Base-by-base conservation (phyloP, 495 filamentous ascomycete genomes). In the Aspergillus sparsus region DNA sequence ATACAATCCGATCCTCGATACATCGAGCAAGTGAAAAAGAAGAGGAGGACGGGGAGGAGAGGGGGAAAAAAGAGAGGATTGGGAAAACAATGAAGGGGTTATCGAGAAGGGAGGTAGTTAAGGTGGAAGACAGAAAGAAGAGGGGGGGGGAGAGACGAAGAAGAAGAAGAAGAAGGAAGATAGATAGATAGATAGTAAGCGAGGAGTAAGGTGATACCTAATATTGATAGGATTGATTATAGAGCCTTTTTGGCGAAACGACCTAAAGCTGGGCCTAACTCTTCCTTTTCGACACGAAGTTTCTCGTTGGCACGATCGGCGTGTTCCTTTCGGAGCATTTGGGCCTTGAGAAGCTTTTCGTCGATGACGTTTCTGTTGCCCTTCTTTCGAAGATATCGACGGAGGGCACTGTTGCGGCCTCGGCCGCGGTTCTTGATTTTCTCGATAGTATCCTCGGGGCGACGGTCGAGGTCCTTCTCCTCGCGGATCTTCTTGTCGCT, bases 321-420 rank as follows among this genome's bases (percentile, higher is more conserved):
- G 51, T 86, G 83, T 60, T 84, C 82, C 66, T 88, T 85, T 73
- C 84, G 83, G 69, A 90, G 64, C 59, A 80, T 82, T 68, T 90
- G 84, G 45, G 89, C 82, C 70, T 82, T 85, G 69, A 89, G 64
- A 54, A 87, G 81, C 73, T 83, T 87, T 79, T 95, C 92, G 77
- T 98, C 95, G 71, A 98, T 89, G 60, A 98, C 84, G 69, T 98
- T 98, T 77, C 85, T 87, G 58, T 85, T 83, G 27, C 89, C 85
- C 78, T 91, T 93, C 87, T 97, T 98, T 68, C 93, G 79, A 61
- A 97, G 71, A 67, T 92, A 90, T 71, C 90, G 91, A 68, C 90
- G 85, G 61, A 98, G 74, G 63, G 87, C 88, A 63, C 88, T 90
- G 74, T 95, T 98, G 82, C 91, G 93, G n/a, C 94, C 94, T 53